Conservation (phyloP, 441 rosid genomes). For the Adansonia grandidieri region DNA sequence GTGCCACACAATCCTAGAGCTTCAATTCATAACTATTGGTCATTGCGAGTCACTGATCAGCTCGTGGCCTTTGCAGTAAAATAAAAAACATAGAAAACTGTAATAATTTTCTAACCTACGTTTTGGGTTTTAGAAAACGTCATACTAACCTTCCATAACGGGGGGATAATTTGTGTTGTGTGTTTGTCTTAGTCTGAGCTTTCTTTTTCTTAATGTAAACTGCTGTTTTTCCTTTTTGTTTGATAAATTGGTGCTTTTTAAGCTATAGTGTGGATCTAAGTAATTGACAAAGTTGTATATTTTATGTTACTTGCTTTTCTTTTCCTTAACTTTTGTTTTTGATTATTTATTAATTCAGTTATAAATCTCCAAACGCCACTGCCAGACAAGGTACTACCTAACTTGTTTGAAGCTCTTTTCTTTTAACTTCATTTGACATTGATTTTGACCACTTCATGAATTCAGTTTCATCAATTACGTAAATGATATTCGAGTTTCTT, state of each 20-base stretch:
- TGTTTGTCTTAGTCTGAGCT: background rate
- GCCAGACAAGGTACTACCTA: background rate
- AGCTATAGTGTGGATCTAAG: background rate
- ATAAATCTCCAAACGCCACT: background rate
- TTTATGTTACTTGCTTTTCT: background rate
- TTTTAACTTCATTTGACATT: background rate
- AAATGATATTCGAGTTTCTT: no score
- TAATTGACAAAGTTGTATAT: background rate
- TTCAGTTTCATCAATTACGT: no score
- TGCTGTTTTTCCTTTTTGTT: background rate
- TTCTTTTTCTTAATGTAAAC: conserved; percentile 5
- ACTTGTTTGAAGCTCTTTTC: background rate
- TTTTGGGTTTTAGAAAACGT: conserved; percentile 6
- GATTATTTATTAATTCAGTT: background rate
- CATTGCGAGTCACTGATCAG: background rate
- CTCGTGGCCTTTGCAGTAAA: conserved; percentile 15
- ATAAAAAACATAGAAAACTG: conserved; percentile 7
- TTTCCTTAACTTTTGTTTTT: background rate
- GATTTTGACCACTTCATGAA: no score
- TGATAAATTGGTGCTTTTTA: background rate
- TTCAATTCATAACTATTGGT: background rate
- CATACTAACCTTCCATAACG: background rate
- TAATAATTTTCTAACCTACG: conserved; percentile 31
- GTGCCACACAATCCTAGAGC: no score
- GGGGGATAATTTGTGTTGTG: conserved; percentile 16